These are phyloP conservation scores for Arabis alpina DNA, from an alignment of 345 rosid genomes.

Conservation along the genomic window DNA sequence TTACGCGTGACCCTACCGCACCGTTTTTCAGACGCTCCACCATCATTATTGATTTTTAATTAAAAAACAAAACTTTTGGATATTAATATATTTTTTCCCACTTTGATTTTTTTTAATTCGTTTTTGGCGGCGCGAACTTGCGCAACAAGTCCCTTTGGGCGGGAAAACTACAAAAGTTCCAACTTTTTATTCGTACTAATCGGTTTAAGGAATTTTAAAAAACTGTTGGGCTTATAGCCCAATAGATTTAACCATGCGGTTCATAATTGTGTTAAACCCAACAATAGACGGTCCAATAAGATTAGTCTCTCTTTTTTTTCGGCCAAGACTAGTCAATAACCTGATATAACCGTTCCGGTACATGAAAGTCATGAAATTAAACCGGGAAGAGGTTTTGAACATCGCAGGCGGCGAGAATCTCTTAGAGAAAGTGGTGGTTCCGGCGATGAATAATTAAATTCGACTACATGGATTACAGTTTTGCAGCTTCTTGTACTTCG, in stretches of 20 bases:
- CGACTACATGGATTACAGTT: background rate
- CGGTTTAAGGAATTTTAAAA: background rate
- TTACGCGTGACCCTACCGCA: slow-evolving; percentile 35
- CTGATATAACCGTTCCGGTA: background rate
- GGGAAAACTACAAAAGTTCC: slow-evolving; percentile 4
- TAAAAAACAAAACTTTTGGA: background rate
- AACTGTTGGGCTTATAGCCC: background rate
- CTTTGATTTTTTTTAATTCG: background rate
- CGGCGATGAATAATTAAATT: slow-evolving; percentile 5
- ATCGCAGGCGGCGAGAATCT: background rate
- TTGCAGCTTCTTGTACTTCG: background rate
- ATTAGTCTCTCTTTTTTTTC: background rate
- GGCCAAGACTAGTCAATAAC: background rate
- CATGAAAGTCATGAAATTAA: background rate
- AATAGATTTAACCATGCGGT: background rate
- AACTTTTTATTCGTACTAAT: slow-evolving; percentile 12
- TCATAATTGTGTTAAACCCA: background rate
- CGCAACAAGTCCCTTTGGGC: slow-evolving; percentile 43
- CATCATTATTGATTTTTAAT: slow-evolving; percentile 25
- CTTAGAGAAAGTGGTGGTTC: slow-evolving; percentile 1
- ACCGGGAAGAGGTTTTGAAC: background rate
- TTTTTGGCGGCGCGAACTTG: slow-evolving; percentile 44
- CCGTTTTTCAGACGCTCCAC: slow-evolving; percentile 42
- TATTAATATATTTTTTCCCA: background rate
- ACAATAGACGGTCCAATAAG: background rate